Base-by-base conservation (phyloP, 805 yeast genomes). In the Cyberlindnera japonica region DNA sequence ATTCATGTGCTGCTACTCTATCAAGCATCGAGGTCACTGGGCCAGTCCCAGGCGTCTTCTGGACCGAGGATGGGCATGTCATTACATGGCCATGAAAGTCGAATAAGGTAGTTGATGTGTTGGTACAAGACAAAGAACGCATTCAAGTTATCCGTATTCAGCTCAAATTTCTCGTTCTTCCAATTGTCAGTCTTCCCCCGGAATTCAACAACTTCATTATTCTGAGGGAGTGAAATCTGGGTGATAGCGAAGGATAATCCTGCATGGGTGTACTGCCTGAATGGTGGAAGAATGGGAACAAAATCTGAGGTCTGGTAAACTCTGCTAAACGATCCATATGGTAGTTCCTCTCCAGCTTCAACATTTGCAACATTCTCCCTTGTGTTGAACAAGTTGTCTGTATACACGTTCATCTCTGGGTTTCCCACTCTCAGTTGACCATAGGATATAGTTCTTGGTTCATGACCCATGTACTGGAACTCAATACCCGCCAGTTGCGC, bases 351-450 rank as follows among this genome's bases (percentile, higher is more conserved):
- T 0, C 80, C 77, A 6, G 47, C 49, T 0, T 50, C 47, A 9
- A 59, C 50, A 1, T 28, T 23, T 6, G 49, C 32, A 24, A 60
- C 62, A 1, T 65, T 61, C 1, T 49, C 44, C 2, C 52, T 49
- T 0, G 76, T 69, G 13, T 68, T 52, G 50, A 79, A 81, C 3
- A 73, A 31, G 0, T 50, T 35, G 57, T 84, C 80, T 27, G 79
- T 69, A 69, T 75, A 80, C 21, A 59, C 53, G 19, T 71, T 67
- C 57, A 81, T 67, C 3, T 60, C 55, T 2, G 50, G 49, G 52
- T 83, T 79, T 2, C 86, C 88, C 25, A 83, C 64, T 48, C 75
- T 75, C 0, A 91, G 87, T 12, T 77, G 72, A 2, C 81, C 93
- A 61, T 64, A 79, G 1, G 83, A 68, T 15, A 82, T 59, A 1